These are phyloP conservation scores for Globisporangium camurandrum DNA, from an alignment of 352 stramenopile genomes.

Conservation along the genomic window DNA sequence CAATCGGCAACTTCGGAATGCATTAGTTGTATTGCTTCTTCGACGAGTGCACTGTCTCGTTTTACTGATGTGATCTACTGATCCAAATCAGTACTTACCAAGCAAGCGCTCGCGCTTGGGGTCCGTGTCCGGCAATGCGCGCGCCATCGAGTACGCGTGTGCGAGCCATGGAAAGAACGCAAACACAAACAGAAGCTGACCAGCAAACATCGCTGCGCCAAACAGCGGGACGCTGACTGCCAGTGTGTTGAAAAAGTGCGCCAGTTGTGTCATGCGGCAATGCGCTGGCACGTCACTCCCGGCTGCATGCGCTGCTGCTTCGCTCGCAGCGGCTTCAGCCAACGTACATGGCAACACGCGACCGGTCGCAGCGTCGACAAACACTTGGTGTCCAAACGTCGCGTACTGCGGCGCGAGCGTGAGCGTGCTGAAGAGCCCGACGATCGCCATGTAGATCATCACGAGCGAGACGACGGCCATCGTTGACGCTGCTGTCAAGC, in stretches of 20 bases:
- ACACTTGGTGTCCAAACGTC: conserved; percentile 79
- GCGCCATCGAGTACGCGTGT: conserved; percentile 66
- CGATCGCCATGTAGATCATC: conserved; percentile 75
- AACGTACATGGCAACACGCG: conserved; percentile 57
- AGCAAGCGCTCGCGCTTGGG: conserved; percentile 68
- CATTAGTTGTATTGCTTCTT: too few species aligned
- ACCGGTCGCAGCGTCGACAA: conserved; percentile 28
- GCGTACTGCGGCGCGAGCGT: conserved; percentile 80
- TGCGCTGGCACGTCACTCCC: conserved; percentile 24
- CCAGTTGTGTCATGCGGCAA: conserved; percentile 73
- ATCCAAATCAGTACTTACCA: conserved; percentile 30
- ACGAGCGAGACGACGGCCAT: conserved; percentile 74
- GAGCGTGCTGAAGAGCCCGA: conserved; percentile 74
- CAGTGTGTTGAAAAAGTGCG: conserved; percentile 74
- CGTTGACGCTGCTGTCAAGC: conserved; percentile 63
- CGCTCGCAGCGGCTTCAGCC: conserved; percentile 42
- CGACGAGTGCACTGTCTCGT: neutral
- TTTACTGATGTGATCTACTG: neutral
- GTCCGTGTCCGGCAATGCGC: conserved; percentile 48
- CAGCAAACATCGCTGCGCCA: conserved; percentile 62
- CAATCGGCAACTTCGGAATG: too few species aligned
- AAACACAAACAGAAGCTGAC: conserved; percentile 63
- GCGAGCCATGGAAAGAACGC: conserved; percentile 72
- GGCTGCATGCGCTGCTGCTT: neutral
- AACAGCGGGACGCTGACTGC: conserved; percentile 69